A percentile compares a stretch with the other conserved stretches of the same genome.
phyloP scores from a whole-genome alignment of 2,329 filamentous ascomycete genomes.

The Celoporthe dispersa region DNA sequence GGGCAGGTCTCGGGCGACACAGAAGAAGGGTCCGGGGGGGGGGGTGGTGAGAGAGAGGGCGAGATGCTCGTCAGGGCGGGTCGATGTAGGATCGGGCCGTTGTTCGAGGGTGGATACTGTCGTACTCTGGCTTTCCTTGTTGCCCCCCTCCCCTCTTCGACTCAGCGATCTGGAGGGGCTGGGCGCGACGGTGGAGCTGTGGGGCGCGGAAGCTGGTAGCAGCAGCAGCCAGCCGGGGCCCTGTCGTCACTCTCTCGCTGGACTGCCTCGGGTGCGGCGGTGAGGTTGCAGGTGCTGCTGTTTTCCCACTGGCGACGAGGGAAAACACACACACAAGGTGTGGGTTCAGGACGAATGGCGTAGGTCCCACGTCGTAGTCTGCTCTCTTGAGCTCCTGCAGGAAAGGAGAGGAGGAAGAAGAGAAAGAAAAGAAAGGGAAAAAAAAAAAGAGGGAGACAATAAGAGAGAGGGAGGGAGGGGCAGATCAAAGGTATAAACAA shows the following conservation, averaged over 20 bases:
- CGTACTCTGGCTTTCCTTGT: background rate
- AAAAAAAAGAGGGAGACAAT: too few species aligned
- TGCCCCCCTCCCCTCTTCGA: background rate
- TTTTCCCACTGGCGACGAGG: background rate
- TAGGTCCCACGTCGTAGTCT: background rate
- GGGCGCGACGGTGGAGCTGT: background rate
- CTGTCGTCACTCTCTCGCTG: background rate
- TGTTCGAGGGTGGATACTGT: conserved; percentile 3
- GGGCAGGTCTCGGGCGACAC: background rate
- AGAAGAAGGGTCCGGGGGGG: background rate
- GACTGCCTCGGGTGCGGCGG: background rate
- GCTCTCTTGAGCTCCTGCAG: background rate
- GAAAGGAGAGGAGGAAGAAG: background rate
- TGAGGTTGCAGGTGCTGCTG: background rate
- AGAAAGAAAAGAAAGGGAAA: background rate
- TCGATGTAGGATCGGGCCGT: conserved; percentile 18
- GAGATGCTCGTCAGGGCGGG: background rate
- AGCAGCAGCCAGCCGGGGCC: background rate
- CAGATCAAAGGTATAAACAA: too few species aligned
- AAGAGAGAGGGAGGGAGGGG: too few species aligned
- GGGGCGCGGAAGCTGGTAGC: background rate
- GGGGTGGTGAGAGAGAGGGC: background rate
- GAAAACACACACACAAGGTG: background rate
- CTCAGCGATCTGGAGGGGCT: conserved; percentile 17
- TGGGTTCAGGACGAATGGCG: background rate